Evolutionary conservation across 2,329 filamentous ascomycete species (phyloP), one percentile per base, ranked within the genome.

Genomic region (Ascochyta koolunga): DNA sequence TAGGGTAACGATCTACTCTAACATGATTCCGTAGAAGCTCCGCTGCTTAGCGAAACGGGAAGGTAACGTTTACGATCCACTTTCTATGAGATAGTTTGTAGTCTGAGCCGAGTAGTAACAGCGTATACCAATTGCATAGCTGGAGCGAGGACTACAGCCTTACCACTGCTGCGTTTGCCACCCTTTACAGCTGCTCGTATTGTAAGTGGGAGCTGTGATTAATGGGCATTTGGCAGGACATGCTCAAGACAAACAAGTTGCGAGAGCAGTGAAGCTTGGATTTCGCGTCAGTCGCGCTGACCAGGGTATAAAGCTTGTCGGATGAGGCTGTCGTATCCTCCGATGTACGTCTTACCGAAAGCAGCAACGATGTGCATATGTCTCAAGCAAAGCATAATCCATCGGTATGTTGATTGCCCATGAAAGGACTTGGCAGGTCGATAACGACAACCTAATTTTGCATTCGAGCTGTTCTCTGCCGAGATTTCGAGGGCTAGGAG

Each of bases 241-340:
- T 29, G 27, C 27, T 13, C 27, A 29, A 29, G 27, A 29, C 27
- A 29, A 11, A 29, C 24, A 27, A 27, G 5, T 27, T 27, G 10
- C 24, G 27, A 29, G 27, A 13, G 27, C 10, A 29, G 27, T 15
- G 8, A 24, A 24, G 22, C 22, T 24, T 5, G 22, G 22, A 24
- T 6, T 10, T 13, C 15, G 27, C 27, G 15, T 11, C 27, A 11
- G 15, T 29, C 27, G 11, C 27, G 11, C 11, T 22, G 13, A n/a
- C 39, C 9, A 10, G 39, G 16, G 21, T 43, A 37, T 4, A 18
- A 36, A n/a, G 24, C 9, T 7, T 36, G 25, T 18, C 25, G 27
- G n/a, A 39, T 35, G 33, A 43, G 47, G 47, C 47, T 43, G 18
- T 32, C 33, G 48, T 44, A 29, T 51, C 35, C 25, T 32, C 40